Evolutionary conservation across 2,329 filamentous ascomycete species (phyloP), one percentile per base, ranked within the genome.

Genomic region (Mycosphaerella sp.): DNA sequence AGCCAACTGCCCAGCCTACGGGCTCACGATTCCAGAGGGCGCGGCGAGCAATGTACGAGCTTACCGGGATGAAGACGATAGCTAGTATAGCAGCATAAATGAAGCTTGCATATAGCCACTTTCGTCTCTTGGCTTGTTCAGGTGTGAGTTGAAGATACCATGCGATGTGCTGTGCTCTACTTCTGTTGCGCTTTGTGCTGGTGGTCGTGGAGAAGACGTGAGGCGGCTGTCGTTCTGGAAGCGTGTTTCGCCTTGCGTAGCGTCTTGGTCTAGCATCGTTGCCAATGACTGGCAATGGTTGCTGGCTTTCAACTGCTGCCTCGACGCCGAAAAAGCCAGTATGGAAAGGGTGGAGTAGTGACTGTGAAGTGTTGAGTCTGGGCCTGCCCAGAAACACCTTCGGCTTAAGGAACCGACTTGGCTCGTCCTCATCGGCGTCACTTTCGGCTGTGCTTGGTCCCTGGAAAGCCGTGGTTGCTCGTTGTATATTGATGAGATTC

Each of bases 1-100:
- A 98, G 1, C 89, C 86, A 9, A 96, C 71, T 0, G 89, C 91
- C 93, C 93, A 98, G 2, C 92, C 89, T 43, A 98, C 81, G 0
- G 93, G 90, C 63, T 98, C 93, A 48, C 83, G 74, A 12, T 82
- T 83, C 34, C 78, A 66, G 1, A 98, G 76, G 11, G 89, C 90
- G 58, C 80, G 76, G 42, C 73, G 72, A 39, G 79, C 73, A 47
- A 97, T 82, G 61, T 89, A 86, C 2, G 76, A 75, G 51, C 90
- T 81, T 29, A 97, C 79, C 0, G 84, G 86, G 2, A 83, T 71
- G 3, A 95, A 71, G 49, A 95, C 81, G 32, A 89, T 80, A 0
- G 74, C 64, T 7, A 84, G 49, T 6, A 95, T 81, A 45, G 82
- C 79, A 0, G 76, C 55, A 68, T 96, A 96, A 14, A 90, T 83